Percentiles rank a stretch among this genome's conserved stretches.
Conservation (phyloP, 139 green algal species). For the Dunaliella primolecta region DNA sequence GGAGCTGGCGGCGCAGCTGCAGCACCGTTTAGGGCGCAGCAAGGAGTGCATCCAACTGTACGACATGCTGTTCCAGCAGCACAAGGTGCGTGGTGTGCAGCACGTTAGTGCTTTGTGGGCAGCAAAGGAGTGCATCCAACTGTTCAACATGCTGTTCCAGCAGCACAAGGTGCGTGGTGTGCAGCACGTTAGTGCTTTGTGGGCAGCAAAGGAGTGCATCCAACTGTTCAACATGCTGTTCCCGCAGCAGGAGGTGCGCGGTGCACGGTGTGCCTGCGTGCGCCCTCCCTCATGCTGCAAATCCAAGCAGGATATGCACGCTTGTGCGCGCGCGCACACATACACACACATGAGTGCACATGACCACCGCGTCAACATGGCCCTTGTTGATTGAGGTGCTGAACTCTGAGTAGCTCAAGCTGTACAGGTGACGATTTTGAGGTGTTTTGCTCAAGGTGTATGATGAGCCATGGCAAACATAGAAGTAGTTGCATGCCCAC, state of each 20-base stretch:
- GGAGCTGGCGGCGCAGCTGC: conserved; percentile 81
- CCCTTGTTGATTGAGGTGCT: too few species aligned
- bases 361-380: too few species aligned
- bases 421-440: too few species aligned
- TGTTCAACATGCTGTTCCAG: conserved; percentile 59
- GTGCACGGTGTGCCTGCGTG: too few species aligned
- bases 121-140: conserved; percentile 52
- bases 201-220: conserved; percentile 46
- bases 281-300: too few species aligned
- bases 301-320: neutral
- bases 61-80: conserved; percentile 50
- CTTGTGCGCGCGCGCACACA: neutral
- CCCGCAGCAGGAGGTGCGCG: conserved; percentile 30
- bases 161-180: conserved; percentile 30
- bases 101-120: conserved; percentile 61
- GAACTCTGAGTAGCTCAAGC: too few species aligned
- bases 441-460: too few species aligned
- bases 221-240: conserved; percentile 56
- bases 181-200: neutral
- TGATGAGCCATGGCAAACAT: too few species aligned
- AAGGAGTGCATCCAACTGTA: conserved; percentile 60
- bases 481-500: too few species aligned
- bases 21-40: conserved; percentile 69
- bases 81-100: conserved; percentile 54
- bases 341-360: neutral